Conservation (phyloP, 352 stramenopile genomes). For the Pythium biforme region DNA sequence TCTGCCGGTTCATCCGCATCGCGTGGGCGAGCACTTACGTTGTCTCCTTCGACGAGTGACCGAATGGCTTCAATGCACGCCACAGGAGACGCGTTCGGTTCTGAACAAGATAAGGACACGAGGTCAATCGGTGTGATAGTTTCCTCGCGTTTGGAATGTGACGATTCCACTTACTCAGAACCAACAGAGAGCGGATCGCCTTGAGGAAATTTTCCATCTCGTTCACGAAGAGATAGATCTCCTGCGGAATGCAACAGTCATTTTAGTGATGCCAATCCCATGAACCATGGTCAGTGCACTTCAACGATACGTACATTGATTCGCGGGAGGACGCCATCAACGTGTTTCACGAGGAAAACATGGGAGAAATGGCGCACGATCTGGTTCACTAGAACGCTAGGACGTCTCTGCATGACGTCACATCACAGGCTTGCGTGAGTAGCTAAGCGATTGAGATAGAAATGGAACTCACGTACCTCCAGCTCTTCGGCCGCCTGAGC, state of each 20-base stretch:
- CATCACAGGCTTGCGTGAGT: slow-evolving; percentile 1
- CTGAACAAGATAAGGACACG: slow-evolving; percentile 23
- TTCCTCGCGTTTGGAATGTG: background rate
- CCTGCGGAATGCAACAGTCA: slow-evolving; percentile 30
- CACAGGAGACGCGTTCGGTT: slow-evolving; percentile 43
- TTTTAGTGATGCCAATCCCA: background rate
- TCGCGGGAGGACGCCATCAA: slow-evolving; percentile 89
- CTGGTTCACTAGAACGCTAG: slow-evolving; percentile 80
- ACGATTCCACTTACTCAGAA: slow-evolving; percentile 50
- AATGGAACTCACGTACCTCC: slow-evolving; percentile 41
- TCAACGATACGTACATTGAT: slow-evolving; percentile 64
- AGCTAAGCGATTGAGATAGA: background rate
- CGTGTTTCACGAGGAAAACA: slow-evolving; percentile 80
- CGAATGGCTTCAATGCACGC: slow-evolving; percentile 45
- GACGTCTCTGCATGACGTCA: slow-evolving; percentile 41
- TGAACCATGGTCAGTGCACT: background rate
- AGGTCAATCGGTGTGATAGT: background rate
- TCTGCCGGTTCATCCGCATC: slow-evolving; percentile 12
- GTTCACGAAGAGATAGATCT: slow-evolving; percentile 84
- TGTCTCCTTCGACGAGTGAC: slow-evolving; percentile 24
- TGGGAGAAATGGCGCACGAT: slow-evolving; percentile 88
- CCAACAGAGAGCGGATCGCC: slow-evolving; percentile 49
- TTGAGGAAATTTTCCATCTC: slow-evolving; percentile 87
- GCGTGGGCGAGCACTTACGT: background rate
- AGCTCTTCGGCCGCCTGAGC: slow-evolving; percentile 72